phyloP scores from a whole-genome alignment of 768 basidiomycete species.

The Suillus ampliporus region DNA sequence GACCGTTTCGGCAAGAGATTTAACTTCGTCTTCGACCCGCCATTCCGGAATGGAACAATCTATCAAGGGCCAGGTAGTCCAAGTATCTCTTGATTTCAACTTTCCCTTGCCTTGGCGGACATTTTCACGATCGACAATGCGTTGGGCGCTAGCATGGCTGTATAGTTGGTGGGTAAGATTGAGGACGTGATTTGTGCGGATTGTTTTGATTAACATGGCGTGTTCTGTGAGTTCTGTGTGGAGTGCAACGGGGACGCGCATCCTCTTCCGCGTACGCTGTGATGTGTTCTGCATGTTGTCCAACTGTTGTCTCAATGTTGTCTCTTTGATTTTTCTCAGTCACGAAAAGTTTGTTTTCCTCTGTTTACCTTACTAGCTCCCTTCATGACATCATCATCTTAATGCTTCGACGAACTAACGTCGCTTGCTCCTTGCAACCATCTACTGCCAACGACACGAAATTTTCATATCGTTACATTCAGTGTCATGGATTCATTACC shows the following conservation, averaged over 20 bases:
- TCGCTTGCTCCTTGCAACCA: neutral
- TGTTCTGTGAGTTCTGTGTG: slow-evolving; percentile 74
- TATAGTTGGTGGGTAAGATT: slow-evolving; percentile 63
- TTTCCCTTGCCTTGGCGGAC: slow-evolving; percentile 34
- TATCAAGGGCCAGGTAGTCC: slow-evolving; percentile 82
- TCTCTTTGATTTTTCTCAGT: neutral
- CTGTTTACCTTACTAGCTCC: neutral
- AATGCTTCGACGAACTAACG: neutral
- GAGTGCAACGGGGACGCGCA: slow-evolving; percentile 54
- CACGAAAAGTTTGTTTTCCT: slow-evolving; percentile 3
- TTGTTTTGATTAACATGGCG: slow-evolving; percentile 63
- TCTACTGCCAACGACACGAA: neutral
- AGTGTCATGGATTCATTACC: slow-evolving; percentile 58
- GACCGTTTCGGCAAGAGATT: slow-evolving; percentile 47
- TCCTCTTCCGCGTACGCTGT: slow-evolving; percentile 37
- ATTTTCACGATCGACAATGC: slow-evolving; percentile 21
- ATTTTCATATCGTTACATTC: neutral
- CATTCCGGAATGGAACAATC: slow-evolving; percentile 75
- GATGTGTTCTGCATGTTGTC: slow-evolving; percentile 3
- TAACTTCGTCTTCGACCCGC: slow-evolving; percentile 72
- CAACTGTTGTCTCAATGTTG: neutral
- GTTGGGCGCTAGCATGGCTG: slow-evolving; percentile 21
- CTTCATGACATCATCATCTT: slow-evolving; percentile 10
- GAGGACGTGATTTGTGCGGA: slow-evolving; percentile 61
- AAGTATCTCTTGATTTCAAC: slow-evolving; percentile 45